Conservation (phyloP, 2,329 filamentous ascomycete species). For the Neonectria hederae region DNA sequence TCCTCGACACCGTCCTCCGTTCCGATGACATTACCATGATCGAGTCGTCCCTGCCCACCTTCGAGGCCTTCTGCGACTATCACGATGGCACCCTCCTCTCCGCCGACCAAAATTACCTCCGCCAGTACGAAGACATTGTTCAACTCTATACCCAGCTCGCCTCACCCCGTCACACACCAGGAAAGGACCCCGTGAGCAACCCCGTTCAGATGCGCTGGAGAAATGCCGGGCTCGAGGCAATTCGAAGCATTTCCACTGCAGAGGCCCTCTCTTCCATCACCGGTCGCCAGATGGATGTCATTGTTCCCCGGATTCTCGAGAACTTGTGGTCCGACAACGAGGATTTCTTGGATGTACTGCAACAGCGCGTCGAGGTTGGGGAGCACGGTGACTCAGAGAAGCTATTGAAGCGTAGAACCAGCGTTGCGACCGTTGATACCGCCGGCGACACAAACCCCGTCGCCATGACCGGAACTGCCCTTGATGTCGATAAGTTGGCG, state of each 20-base stretch:
- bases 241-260: constrained; percentile 82
- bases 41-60: constrained; percentile 87
- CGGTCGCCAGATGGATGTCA: constrained; percentile 77
- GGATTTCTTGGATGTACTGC: constrained; percentile 73
- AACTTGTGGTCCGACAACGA: constrained; percentile 83
- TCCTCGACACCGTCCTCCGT: constrained; percentile 82
- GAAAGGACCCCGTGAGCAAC: constrained; percentile 68
- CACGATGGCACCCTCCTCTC: constrained; percentile 87
- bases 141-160: constrained; percentile 82
- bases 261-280: constrained; percentile 81
- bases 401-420: constrained; percentile 73
- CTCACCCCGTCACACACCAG: constrained; percentile 65
- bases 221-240: constrained; percentile 77
- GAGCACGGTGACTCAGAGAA: constrained; percentile 75
- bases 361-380: constrained; percentile 72
- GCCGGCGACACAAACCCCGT: constrained; percentile 71
- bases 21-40: constrained; percentile 93
- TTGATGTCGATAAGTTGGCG: constrained; percentile 87
- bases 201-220: constrained; percentile 83
- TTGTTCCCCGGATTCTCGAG: constrained; percentile 86
- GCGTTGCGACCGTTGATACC: constrained; percentile 77
- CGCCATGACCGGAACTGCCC: constrained; percentile 81
- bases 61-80: constrained; percentile 87
- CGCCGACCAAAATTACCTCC: constrained; percentile 84
- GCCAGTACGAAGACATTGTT: constrained; percentile 84